A percentile compares a stretch with the other conserved stretches of the same genome.
Conservation (phyloP, 148 eudicot species). For the Talinum fruticosum region DNA sequence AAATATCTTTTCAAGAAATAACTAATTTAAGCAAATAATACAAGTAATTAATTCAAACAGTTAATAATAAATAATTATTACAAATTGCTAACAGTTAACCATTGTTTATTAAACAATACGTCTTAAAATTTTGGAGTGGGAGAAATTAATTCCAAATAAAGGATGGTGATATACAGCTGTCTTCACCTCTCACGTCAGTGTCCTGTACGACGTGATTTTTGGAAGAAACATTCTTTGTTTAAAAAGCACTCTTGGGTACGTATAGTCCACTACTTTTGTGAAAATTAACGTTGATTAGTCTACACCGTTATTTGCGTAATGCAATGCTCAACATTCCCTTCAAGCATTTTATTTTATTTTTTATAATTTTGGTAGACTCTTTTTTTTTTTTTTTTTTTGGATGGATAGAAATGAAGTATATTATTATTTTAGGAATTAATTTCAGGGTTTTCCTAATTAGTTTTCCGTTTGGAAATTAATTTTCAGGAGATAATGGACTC, state of each 20-base stretch:
- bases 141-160: not conserved
- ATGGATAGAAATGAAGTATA: not conserved
- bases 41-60: too few species aligned
- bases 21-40: too few species aligned
- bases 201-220: not conserved
- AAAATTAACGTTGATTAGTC: not conserved
- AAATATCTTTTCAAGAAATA: too few species aligned
- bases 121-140: too few species aligned
- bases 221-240: not conserved
- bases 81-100: too few species aligned
- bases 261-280: too few species aligned
- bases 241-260: not conserved
- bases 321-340: too few species aligned
- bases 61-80: too few species aligned
- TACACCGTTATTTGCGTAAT: not conserved
- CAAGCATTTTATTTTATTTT: too few species aligned
- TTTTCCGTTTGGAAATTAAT: not conserved
- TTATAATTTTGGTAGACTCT: not conserved
- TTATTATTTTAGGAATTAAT: not conserved
- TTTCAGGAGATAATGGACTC: conserved; percentile 1
- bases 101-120: too few species aligned
- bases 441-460: not conserved
- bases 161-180: not conserved
- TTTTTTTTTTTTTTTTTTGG: not conserved
- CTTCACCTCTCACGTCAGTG: not conserved